A percentile compares a stretch with the other conserved stretches of the same genome.
phyloP scores from a whole-genome alignment of 2,329 filamentous ascomycete species.

The Tolypocladium amazonense region DNA sequence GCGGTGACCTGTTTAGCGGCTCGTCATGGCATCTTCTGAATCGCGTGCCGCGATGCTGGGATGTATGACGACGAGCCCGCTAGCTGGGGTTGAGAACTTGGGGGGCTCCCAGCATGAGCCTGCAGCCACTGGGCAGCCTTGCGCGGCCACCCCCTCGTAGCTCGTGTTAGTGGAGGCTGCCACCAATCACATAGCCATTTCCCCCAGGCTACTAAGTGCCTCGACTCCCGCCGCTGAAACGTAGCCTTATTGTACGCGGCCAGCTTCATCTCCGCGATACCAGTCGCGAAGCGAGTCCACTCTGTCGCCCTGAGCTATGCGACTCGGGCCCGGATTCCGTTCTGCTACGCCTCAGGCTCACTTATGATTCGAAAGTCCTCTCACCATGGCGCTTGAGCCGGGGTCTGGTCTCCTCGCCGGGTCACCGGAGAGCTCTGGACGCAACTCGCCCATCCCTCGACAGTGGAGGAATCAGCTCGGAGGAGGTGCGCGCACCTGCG shows the following conservation, averaged over 20 bases:
- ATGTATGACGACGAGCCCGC: neutral
- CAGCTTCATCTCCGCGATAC: neutral
- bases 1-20: neutral
- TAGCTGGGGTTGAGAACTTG: neutral
- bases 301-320: constrained; percentile 1
- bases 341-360: constrained; percentile 1
- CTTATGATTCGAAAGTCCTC: constrained; percentile 13
- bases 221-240: constrained; percentile 4
- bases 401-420: constrained; percentile 44
- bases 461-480: constrained; percentile 70
- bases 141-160: neutral
- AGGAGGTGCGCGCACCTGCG: constrained; percentile 48
- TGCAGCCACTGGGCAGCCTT: neutral
- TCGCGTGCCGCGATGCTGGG: neutral
- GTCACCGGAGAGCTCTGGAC: constrained; percentile 78
- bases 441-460: constrained; percentile 62
- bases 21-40: neutral
- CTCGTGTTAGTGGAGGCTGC: neutral
- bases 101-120: neutral
- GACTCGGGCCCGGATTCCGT: neutral
- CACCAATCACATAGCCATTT: neutral
- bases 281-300: neutral
- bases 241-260: constrained; percentile 7
- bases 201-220: neutral
- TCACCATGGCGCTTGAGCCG: constrained; percentile 53